phyloP scores from a whole-genome alignment of 768 basidiomycete species.

The Mycena amicta region DNA sequence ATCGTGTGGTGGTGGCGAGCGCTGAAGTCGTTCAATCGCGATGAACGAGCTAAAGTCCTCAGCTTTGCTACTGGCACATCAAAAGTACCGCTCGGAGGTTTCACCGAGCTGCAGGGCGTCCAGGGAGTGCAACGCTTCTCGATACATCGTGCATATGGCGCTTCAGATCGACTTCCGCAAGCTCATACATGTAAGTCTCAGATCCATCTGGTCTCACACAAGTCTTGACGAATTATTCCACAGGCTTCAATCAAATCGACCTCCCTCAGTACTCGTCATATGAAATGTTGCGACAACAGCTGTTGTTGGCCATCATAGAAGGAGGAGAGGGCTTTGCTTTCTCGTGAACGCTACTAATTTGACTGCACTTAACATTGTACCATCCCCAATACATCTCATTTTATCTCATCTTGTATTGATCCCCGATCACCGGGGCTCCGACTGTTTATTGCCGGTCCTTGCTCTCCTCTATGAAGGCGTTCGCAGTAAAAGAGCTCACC shows the following conservation, averaged over 20 bases:
- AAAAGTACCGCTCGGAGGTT: constrained; percentile 91
- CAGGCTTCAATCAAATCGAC: constrained; percentile 94
- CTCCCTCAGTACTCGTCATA: constrained; percentile 94
- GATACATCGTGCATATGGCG: constrained; percentile 91
- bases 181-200: constrained; percentile 80
- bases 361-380: constrained; percentile 20
- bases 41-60: constrained; percentile 94
- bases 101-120: constrained; percentile 92
- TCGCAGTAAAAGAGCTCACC: constrained; percentile 67
- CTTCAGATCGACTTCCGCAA: constrained; percentile 81
- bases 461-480: constrained; percentile 65
- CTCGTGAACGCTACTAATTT: constrained; percentile 14
- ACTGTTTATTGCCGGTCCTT: not conserved
- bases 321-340: constrained; percentile 91
- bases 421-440: not conserved
- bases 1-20: constrained; percentile 99
- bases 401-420: not conserved
- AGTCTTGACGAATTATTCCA: constrained; percentile 1
- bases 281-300: constrained; percentile 90
- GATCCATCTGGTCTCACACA: too few relatives aligned
- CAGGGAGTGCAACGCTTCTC: constrained; percentile 95
- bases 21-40: constrained; percentile 94
- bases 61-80: constrained; percentile 96
- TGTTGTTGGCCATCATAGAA: constrained; percentile 92
- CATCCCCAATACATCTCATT: constrained; percentile 12